These are phyloP conservation scores for Penicillium concentricum DNA, from an alignment of 2,329 filamentous ascomycete genomes.

Conservation along the genomic window DNA sequence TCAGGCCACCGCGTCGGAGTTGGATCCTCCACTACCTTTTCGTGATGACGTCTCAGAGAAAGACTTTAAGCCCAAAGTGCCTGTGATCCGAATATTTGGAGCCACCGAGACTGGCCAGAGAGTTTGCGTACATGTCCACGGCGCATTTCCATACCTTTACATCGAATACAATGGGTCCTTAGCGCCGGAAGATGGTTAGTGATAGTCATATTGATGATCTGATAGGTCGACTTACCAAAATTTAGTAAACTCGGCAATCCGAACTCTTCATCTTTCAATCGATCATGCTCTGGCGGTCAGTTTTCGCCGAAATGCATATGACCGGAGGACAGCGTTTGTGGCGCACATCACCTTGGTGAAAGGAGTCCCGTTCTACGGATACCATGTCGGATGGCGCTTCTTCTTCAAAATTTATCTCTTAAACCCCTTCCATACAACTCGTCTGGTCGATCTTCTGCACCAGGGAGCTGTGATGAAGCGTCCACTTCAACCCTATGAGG, in stretches of 20 bases:
- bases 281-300: slow-evolving; percentile 85
- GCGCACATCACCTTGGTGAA: slow-evolving; percentile 91
- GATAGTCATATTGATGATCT: not conserved
- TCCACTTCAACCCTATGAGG: slow-evolving; percentile 87
- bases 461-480: slow-evolving; percentile 85
- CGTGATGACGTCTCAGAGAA: slow-evolving; percentile 60
- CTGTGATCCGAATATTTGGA: slow-evolving; percentile 86
- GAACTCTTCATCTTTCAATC: slow-evolving; percentile 77
- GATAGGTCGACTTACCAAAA: slow-evolving; percentile 10
- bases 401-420: slow-evolving; percentile 95
- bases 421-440: slow-evolving; percentile 82
- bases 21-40: slow-evolving; percentile 76
- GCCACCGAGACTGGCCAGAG: slow-evolving; percentile 93
- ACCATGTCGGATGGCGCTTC: slow-evolving; percentile 84
- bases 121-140: slow-evolving; percentile 92
- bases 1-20: slow-evolving; percentile 72
- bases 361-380: slow-evolving; percentile 93
- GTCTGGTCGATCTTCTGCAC: slow-evolving; percentile 79
- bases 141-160: slow-evolving; percentile 94
- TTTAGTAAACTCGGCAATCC: slow-evolving; percentile 72
- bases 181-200: slow-evolving; percentile 64
- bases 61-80: slow-evolving; percentile 69
- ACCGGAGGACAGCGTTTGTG: slow-evolving; percentile 70
- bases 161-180: slow-evolving; percentile 76
- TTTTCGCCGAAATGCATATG: slow-evolving; percentile 73